phyloP scores from a whole-genome alignment of 768 basidiomycete genomes.

The Calocera viscosa region DNA sequence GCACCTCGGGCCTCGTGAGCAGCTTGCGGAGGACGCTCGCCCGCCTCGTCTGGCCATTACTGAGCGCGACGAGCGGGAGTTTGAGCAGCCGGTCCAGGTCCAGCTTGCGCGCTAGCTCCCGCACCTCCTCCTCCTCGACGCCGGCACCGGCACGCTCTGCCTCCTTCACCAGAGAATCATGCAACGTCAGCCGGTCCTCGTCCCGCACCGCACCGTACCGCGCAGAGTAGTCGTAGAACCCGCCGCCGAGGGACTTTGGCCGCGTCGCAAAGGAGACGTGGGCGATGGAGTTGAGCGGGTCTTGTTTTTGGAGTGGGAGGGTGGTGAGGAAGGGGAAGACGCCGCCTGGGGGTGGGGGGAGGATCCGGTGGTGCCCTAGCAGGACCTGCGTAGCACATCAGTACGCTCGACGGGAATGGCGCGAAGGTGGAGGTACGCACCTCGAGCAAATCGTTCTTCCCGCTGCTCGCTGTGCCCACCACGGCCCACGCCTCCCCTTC shows the following conservation, averaged over 20 bases:
- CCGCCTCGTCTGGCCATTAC: conserved; percentile 82
- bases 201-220: conserved; percentile 82
- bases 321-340: conserved; percentile 58
- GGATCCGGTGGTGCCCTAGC: conserved; percentile 56
- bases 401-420: conserved; percentile 19
- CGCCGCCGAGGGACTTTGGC: conserved; percentile 32
- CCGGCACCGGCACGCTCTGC: conserved; percentile 24
- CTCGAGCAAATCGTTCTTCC: conserved; percentile 52
- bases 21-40: conserved; percentile 73
- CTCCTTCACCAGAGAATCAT: conserved; percentile 54
- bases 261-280: conserved; percentile 60
- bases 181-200: conserved; percentile 65
- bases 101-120: conserved; percentile 43
- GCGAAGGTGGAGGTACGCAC: conserved; percentile 31
- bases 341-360: conserved; percentile 49
- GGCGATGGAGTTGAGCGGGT: conserved; percentile 41
- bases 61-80: conserved; percentile 69
- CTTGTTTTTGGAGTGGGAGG: conserved; percentile 18
- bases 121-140: conserved; percentile 29
- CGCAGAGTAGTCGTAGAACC: conserved; percentile 86
- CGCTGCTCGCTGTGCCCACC: conserved; percentile 50
- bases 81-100: conserved; percentile 55
- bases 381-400: conserved; percentile 35
- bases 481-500: conserved; percentile 65
- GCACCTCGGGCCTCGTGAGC: conserved; percentile 51